Conservation (phyloP, 208 protist genomes). For the Novymonas esmeraldas region DNA sequence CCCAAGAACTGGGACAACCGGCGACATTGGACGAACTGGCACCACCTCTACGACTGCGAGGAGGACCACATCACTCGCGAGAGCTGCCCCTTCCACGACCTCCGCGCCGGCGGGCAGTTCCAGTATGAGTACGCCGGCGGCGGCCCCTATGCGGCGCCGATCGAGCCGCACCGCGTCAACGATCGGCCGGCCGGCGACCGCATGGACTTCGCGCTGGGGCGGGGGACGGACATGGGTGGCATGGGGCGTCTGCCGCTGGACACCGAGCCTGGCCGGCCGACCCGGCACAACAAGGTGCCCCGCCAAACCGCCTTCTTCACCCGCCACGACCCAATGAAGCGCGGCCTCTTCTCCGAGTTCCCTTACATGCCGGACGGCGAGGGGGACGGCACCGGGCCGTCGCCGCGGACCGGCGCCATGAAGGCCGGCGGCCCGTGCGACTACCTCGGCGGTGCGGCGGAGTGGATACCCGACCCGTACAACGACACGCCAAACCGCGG, state of each 20-base stretch:
- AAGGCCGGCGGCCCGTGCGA: constrained; percentile 67
- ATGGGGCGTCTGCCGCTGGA: constrained; percentile 62
- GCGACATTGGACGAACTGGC: constrained; percentile 92
- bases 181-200: constrained; percentile 67
- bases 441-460: constrained; percentile 69
- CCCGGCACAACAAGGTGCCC: constrained; percentile 39
- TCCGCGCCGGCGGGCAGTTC: constrained; percentile 88
- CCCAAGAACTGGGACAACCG: constrained; percentile 92
- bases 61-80: constrained; percentile 86
- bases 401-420: constrained; percentile 51
- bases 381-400: constrained; percentile 19
- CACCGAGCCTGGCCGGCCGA: constrained; percentile 63
- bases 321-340: constrained; percentile 76
- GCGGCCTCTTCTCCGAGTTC: constrained; percentile 79
- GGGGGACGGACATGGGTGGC: constrained; percentile 62
- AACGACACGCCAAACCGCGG: constrained; percentile 70
- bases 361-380: constrained; percentile 80
- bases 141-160: constrained; percentile 53
- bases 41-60: constrained; percentile 90
- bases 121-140: constrained; percentile 86
- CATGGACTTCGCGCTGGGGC: constrained; percentile 83
- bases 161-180: constrained; percentile 62
- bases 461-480: constrained; percentile 88
- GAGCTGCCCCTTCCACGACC: constrained; percentile 89
- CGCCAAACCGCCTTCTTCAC: constrained; percentile 61